These are phyloP conservation scores for Cyberlindnera saturnus DNA, from an alignment of 805 yeast genomes.

Conservation along the genomic window DNA sequence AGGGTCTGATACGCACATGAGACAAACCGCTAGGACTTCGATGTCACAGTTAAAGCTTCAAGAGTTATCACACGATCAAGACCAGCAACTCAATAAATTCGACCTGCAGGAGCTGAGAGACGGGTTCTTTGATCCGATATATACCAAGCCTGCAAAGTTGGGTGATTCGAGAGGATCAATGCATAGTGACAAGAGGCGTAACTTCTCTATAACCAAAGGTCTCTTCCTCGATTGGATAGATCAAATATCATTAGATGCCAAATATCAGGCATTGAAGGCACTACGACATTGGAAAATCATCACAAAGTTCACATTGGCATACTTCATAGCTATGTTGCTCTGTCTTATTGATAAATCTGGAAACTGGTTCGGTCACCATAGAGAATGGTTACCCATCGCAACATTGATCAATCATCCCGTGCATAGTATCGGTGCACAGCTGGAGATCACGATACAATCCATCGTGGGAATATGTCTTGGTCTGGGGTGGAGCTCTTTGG, in stretches of 20 bases:
- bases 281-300: slow-evolving; percentile 12
- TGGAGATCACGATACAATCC: slow-evolving; percentile 37
- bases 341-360: slow-evolving; percentile 34
- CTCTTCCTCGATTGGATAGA: too few relatives aligned
- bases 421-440: slow-evolving; percentile 39
- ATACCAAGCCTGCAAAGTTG: slow-evolving; percentile 23
- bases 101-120: slow-evolving; percentile 40
- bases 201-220: too few relatives aligned
- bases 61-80: slow-evolving; percentile 18
- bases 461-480: slow-evolving; percentile 35
- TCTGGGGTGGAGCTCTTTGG: slow-evolving; percentile 38
- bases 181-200: too few relatives aligned
- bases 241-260: too few relatives aligned
- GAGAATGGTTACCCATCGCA: slow-evolving; percentile 38
- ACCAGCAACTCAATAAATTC: slow-evolving; percentile 26
- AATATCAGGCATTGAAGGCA: neutral
- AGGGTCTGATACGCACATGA: slow-evolving; percentile 4
- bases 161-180: slow-evolving; percentile 1
- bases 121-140: slow-evolving; percentile 44
- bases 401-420: slow-evolving; percentile 41
- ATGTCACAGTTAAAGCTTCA: slow-evolving; percentile 30
- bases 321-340: slow-evolving; percentile 31
- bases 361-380: slow-evolving; percentile 36
- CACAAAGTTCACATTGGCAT: slow-evolving; percentile 27
- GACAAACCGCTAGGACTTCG: slow-evolving; percentile 25